These are phyloP conservation scores for Malus orientalis DNA, from an alignment of 306 rosid genomes.

Conservation along the genomic window DNA sequence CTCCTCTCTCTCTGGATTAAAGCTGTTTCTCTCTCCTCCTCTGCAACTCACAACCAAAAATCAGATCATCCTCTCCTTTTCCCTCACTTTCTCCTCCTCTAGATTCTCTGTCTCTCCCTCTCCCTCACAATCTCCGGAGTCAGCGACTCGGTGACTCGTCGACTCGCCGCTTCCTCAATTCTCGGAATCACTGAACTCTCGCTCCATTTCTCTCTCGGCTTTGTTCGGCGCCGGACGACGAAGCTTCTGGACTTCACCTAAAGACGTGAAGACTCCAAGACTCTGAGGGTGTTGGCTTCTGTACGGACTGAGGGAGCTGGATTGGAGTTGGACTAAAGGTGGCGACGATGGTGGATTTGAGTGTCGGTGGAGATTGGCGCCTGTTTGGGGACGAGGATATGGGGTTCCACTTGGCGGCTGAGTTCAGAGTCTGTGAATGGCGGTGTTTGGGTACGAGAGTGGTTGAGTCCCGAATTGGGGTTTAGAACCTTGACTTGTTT, in stretches of 20 bases:
- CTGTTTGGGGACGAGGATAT: conserved; percentile 24
- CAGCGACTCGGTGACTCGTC: conserved; percentile 23
- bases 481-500: conserved; percentile 30
- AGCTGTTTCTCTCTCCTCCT: conserved; percentile 29
- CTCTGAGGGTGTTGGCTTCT: conserved; percentile 19
- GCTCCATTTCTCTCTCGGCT: background rate
- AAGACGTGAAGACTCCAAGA: conserved; percentile 22
- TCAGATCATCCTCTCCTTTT: conserved; percentile 61
- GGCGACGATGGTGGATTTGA: conserved; percentile 54
- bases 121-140: conserved; percentile 19
- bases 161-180: conserved; percentile 30
- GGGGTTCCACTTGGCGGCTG: conserved; percentile 32
- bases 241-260: background rate
- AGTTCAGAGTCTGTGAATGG: conserved; percentile 54
- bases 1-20: conserved; percentile 13
- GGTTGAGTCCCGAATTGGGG: conserved; percentile 37
- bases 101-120: conserved; percentile 22
- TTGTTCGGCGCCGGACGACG: background rate
- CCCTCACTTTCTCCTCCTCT: conserved; percentile 45
- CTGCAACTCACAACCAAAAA: conserved; percentile 48
- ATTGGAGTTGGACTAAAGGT: conserved; percentile 14
- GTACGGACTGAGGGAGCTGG: conserved; percentile 21
- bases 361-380: conserved; percentile 32
- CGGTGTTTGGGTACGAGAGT: conserved; percentile 55
- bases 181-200: conserved; percentile 33